phyloP scores from a whole-genome alignment of 176 grass and related monocot species.

The Pontederia crassipes region DNA sequence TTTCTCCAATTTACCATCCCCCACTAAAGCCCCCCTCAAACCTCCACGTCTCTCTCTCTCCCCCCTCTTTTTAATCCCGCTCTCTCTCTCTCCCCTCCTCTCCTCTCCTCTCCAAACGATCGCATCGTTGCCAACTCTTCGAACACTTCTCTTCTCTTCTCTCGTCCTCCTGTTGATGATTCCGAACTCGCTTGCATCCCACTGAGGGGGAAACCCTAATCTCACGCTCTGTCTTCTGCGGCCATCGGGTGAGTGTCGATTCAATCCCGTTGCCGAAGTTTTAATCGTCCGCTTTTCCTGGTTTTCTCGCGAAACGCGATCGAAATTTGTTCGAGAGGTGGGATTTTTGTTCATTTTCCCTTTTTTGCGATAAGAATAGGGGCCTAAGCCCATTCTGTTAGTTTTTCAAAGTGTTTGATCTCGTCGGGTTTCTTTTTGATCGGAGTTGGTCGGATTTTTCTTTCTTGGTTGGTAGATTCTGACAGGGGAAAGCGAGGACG shows the following conservation, averaged over 20 bases:
- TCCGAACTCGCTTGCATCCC: slow-evolving; percentile 22
- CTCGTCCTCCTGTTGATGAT: slow-evolving; percentile 17
- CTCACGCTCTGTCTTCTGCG: slow-evolving; percentile 1
- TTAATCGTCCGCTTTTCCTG: background rate
- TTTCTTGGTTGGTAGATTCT: background rate
- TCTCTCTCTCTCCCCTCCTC: background rate
- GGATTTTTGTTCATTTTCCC: background rate
- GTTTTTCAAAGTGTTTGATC: background rate
- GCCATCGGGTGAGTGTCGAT: background rate
- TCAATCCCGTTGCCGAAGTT: background rate
- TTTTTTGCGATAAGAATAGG: no score
- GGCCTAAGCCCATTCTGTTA: no score
- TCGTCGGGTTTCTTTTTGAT: background rate
- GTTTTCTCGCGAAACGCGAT: no score
- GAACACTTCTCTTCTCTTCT: background rate
- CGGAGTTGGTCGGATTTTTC: background rate
- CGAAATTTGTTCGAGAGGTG: background rate
- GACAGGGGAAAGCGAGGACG: slow-evolving; percentile 11
- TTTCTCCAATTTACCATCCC: no score
- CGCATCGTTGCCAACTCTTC: no score
- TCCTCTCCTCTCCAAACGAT: background rate
- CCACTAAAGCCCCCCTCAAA: no score
- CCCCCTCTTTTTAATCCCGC: background rate
- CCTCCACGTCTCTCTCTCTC: no score
- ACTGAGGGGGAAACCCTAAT: slow-evolving; percentile 27